These are phyloP conservation scores for Cicer cuneatum DNA, from an alignment of 306 rosid genomes.

Conservation along the genomic window DNA sequence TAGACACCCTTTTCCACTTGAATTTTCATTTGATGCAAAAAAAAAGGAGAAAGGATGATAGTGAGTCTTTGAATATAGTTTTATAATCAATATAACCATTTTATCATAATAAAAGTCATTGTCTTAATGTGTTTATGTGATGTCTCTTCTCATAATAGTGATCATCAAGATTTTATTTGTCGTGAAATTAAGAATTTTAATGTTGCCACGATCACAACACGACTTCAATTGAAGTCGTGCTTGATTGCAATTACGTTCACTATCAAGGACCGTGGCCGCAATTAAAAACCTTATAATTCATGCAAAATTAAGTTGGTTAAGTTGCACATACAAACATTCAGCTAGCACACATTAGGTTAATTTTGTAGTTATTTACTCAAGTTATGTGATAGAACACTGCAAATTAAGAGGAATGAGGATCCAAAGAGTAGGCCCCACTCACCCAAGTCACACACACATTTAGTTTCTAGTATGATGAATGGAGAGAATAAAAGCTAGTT, in stretches of 20 bases:
- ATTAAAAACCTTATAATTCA: neutral
- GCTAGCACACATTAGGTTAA: neutral
- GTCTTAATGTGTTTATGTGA: neutral
- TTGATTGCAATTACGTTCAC: neutral
- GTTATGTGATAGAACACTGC: too few relatives aligned
- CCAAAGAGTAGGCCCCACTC: too few relatives aligned
- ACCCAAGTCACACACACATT: too few relatives aligned
- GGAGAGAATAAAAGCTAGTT: too few relatives aligned
- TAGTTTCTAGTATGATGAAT: too few relatives aligned
- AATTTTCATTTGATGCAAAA: conserved; percentile 9
- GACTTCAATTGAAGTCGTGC: too few relatives aligned
- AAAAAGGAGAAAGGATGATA: neutral
- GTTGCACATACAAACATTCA: neutral
- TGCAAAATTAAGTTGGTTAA: neutral
- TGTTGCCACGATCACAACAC: neutral
- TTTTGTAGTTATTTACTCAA: neutral
- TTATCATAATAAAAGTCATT: neutral
- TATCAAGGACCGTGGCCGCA: neutral
- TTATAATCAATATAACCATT: neutral
- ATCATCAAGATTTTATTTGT: neutral
- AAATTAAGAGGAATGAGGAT: too few relatives aligned
- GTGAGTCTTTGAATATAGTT: neutral
- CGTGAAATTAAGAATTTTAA: neutral
- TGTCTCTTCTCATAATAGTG: neutral
- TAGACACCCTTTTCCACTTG: conserved; percentile 48